Evolutionary conservation across 257 asterid genomes (phyloP), one percentile per base, ranked within the genome.

Genomic region (Craterostigma plantagineum): DNA sequence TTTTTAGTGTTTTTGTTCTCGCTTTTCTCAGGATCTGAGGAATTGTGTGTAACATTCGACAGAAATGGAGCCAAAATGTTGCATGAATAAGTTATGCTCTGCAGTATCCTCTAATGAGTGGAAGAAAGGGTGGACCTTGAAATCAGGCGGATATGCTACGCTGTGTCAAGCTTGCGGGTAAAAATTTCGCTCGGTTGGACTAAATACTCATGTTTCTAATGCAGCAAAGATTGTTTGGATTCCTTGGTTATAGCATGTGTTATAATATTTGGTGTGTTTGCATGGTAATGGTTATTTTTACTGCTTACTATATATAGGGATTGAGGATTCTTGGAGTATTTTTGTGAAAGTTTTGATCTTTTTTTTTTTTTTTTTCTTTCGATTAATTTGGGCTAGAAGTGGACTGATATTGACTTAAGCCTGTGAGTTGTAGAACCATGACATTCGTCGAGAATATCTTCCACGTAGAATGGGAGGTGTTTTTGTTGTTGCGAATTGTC

Each of bases 111-210:
- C 94, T 71, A 58, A 70, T 16, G 94, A 75, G 38, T 77, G 72
- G 87, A 90, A 77, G 75, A 71, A 66, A 50, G 99, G 96, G 8
- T 90, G 99, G 99, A 63, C 51, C 71, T 64, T 83, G 73, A 83
- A 77, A 74, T 80, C 87, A 10, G 95, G 99, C 47, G 92, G 81
- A 75, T 66, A 63, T 58, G 96, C 96, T 12, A 65, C 57, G 12
- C 92, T 90, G 33, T 83, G 99, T 51, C 58, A 18, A 65, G 59
- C 53, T 56, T 90, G 99, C 87, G 99, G 99, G 99, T 90, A 68
- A 70, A 57, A 58, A 68, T 56, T 49, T 46, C 37, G 49, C n/a
- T n/a, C n/a, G n/a, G n/a, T n/a, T n/a, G n/a, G n/a, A n/a, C n/a
- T n/a, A n/a, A n/a, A n/a, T n/a, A n/a, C n/a, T n/a, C n/a, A 45